These are phyloP conservation scores for Hordeum marinum DNA, from an alignment of 176 grass and related monocot genomes.

Conservation along the genomic window DNA sequence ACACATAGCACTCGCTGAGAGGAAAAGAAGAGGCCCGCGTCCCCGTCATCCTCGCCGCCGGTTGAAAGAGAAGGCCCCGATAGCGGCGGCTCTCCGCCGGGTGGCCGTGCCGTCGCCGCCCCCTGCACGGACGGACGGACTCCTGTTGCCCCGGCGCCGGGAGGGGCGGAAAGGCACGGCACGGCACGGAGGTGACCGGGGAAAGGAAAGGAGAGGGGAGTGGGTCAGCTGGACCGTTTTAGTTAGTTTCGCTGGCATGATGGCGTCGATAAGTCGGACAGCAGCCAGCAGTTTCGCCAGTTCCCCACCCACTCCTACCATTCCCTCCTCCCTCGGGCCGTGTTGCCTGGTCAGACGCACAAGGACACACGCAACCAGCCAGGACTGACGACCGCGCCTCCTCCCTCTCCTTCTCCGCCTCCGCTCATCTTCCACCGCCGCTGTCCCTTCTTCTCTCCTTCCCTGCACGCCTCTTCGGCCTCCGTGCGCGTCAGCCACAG, in stretches of 20 bases:
- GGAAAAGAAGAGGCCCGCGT: neutral
- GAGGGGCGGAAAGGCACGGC: no score
- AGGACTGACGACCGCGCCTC: slow-evolving; percentile 3
- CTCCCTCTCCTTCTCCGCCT: neutral
- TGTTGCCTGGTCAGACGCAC: neutral
- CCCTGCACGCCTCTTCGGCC: neutral
- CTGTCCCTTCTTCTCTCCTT: neutral
- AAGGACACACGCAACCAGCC: neutral
- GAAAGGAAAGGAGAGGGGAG: no score
- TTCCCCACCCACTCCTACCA: neutral
- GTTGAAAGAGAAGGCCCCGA: neutral
- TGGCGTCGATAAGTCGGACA: neutral
- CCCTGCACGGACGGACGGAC: neutral
- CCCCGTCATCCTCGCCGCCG: neutral
- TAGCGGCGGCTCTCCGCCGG: neutral
- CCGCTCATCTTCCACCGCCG: neutral
- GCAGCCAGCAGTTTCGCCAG: neutral
- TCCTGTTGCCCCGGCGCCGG: neutral
- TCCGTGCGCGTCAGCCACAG: neutral
- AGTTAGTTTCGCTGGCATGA: neutral
- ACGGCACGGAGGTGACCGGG: no score
- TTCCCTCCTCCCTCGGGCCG: neutral
- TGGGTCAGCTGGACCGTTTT: neutral
- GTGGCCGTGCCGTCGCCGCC: neutral
- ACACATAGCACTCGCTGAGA: neutral